phyloP scores from a whole-genome alignment of 2,329 filamentous ascomycete genomes.

The Talaromyces marneffei region DNA sequence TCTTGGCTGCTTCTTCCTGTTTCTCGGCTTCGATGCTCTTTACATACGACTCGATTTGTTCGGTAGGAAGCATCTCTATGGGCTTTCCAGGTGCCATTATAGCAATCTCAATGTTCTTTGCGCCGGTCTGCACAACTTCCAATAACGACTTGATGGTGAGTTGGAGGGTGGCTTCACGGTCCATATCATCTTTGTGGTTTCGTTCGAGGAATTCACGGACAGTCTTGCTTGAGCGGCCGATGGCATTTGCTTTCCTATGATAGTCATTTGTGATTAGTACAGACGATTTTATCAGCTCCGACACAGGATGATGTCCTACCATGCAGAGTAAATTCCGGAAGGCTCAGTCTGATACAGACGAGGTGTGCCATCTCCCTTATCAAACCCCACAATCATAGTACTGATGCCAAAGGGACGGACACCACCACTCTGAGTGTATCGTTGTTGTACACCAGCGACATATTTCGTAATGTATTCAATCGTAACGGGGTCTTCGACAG shows the following conservation, averaged over 20 bases:
- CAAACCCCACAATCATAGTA: constrained; percentile 96
- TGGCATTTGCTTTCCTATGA: constrained; percentile 94
- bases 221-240: constrained; percentile 96
- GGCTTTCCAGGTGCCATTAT: constrained; percentile 90
- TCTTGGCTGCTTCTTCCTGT: constrained; percentile 95
- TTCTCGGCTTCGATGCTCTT: constrained; percentile 99
- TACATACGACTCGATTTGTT: constrained; percentile 95
- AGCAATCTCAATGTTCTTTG: constrained; percentile 99
- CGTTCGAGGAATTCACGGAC: constrained; percentile 97
- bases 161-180: constrained; percentile 90
- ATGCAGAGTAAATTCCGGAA: constrained; percentile 98
- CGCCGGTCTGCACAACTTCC: constrained; percentile 96
- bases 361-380: constrained; percentile 82
- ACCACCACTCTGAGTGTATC: constrained; percentile 98
- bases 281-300: not conserved
- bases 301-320: constrained; percentile 53
- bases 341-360: constrained; percentile 97
- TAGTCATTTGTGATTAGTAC: constrained; percentile 17
- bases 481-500: constrained; percentile 92
- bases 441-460: constrained; percentile 93
- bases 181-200: constrained; percentile 98
- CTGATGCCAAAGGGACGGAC: constrained; percentile 98
- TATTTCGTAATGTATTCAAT: constrained; percentile 99
- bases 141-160: constrained; percentile 96
- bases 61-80: constrained; percentile 88